These are phyloP conservation scores for Globisporangium takayamanum DNA, from an alignment of 352 stramenopile species.

Conservation along the genomic window DNA sequence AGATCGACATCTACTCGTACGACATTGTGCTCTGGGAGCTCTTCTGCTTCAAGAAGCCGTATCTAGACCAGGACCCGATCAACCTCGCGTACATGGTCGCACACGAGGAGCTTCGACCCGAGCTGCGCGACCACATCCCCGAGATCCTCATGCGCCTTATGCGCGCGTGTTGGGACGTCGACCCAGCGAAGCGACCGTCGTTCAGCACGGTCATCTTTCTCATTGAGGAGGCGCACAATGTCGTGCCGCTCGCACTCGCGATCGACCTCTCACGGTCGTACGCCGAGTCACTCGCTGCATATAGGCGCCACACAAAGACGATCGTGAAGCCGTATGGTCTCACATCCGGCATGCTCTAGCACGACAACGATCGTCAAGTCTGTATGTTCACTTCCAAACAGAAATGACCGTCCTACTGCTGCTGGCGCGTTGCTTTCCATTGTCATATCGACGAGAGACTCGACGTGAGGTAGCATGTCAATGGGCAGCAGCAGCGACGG, in stretches of 20 bases:
- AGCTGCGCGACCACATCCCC: conserved; percentile 56
- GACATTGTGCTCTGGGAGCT: conserved; percentile 80
- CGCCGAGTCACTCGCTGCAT: conserved; percentile 24
- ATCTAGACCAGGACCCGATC: conserved; percentile 73
- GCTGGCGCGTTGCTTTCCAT: too few relatives aligned
- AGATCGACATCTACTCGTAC: conserved; percentile 83
- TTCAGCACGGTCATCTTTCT: conserved; percentile 52
- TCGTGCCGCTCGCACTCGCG: conserved; percentile 38
- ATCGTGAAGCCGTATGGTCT: conserved; percentile 45
- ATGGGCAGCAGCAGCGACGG: too few relatives aligned
- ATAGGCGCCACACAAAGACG: conserved; percentile 23
- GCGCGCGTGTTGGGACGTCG: conserved; percentile 55
- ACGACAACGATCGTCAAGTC: too few relatives aligned
- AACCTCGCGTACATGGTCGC: conserved; percentile 72
- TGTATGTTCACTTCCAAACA: too few relatives aligned
- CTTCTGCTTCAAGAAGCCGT: conserved; percentile 82
- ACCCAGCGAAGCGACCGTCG: conserved; percentile 44
- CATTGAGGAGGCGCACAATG: conserved; percentile 56
- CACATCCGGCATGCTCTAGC: conserved; percentile 44
- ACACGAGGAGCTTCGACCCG: conserved; percentile 62
- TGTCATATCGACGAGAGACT: too few relatives aligned
- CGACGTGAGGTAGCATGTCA: too few relatives aligned
- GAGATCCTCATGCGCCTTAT: conserved; percentile 62
- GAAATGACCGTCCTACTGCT: too few relatives aligned
- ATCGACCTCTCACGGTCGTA: conserved; percentile 56